A percentile compares a stretch with the other conserved stretches of the same genome.
These are phyloP conservation scores for Fusarium denticulatum DNA, from an alignment of 2,329 filamentous ascomycete genomes.

Conservation along the genomic window DNA sequence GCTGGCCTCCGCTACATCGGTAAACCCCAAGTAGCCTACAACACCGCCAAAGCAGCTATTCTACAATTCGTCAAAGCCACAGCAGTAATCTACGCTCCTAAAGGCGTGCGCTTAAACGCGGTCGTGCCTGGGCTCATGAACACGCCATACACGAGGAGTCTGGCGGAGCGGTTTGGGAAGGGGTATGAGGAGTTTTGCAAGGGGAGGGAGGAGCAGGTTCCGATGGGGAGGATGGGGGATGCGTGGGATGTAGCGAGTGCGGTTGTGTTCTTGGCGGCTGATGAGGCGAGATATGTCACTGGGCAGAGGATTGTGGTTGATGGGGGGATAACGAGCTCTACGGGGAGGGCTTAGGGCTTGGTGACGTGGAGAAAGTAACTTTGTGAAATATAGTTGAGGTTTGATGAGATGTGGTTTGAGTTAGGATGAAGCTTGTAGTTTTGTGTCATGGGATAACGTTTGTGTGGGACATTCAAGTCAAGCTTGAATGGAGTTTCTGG, in stretches of 20 bases:
- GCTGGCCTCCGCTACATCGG: conserved; percentile 62
- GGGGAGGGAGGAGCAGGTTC: conserved; percentile 65
- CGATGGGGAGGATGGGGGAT: conserved; percentile 67
- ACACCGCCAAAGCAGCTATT: conserved; percentile 61
- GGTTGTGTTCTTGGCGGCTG: conserved; percentile 65
- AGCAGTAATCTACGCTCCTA: conserved; percentile 59
- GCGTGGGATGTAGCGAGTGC: conserved; percentile 69
- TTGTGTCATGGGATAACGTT: neutral
- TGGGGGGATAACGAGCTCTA: conserved; percentile 55
- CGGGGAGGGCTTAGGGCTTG: conserved; percentile 40
- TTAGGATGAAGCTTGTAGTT: neutral
- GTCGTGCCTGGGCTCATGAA: conserved; percentile 67
- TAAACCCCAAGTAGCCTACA: conserved; percentile 63
- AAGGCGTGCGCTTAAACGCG: conserved; percentile 61
- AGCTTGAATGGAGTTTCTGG: neutral
- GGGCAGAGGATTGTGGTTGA: conserved; percentile 64
- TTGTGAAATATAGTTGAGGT: accelerated
- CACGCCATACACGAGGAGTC: conserved; percentile 59
- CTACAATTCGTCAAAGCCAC: conserved; percentile 61
- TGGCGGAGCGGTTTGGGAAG: conserved; percentile 57
- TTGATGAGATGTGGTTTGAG: neutral
- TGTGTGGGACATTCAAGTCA: neutral
- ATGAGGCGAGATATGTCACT: conserved; percentile 69
- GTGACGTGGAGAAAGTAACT: too few species aligned
- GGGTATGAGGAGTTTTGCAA: conserved; percentile 60